Percentiles rank a stretch among this genome's conserved stretches.
Evolutionary conservation across 2,329 filamentous ascomycete genomes (phyloP).

Genomic region (Colletotrichum cordylinicola): DNA sequence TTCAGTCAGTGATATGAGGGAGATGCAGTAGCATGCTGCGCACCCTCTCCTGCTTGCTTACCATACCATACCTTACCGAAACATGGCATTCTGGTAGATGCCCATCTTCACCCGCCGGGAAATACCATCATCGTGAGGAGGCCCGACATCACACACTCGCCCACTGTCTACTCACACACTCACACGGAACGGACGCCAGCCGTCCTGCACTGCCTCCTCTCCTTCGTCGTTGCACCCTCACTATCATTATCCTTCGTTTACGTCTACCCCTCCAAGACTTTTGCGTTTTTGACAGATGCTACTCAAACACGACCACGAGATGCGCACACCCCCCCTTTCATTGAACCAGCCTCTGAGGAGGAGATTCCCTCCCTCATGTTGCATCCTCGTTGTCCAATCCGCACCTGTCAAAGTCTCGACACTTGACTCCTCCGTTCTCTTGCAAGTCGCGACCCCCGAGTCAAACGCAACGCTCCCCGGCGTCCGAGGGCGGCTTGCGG

Average conservation of each 20-base stretch:
- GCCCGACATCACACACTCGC: background rate
- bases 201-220: slow-evolving; percentile 8
- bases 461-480: background rate
- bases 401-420: background rate
- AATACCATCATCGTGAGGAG: slow-evolving; percentile 13
- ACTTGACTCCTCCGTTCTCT: background rate
- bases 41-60: background rate
- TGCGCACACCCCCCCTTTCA: background rate
- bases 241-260: background rate
- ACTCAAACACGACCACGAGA: background rate
- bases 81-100: slow-evolving; percentile 19
- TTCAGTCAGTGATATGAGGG: background rate
- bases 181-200: slow-evolving; percentile 7
- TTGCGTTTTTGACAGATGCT: background rate
- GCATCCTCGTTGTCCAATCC: background rate
- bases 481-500: background rate
- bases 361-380: background rate
- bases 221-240: background rate
- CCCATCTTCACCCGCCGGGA: slow-evolving; percentile 6
- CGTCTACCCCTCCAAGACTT: background rate
- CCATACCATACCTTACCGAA: background rate
- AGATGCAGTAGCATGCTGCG: background rate
- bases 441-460: background rate
- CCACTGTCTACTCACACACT: background rate
- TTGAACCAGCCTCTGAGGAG: background rate